Conservation (phyloP, 345 rosid species). For the Rubroshorea leprosula region DNA sequence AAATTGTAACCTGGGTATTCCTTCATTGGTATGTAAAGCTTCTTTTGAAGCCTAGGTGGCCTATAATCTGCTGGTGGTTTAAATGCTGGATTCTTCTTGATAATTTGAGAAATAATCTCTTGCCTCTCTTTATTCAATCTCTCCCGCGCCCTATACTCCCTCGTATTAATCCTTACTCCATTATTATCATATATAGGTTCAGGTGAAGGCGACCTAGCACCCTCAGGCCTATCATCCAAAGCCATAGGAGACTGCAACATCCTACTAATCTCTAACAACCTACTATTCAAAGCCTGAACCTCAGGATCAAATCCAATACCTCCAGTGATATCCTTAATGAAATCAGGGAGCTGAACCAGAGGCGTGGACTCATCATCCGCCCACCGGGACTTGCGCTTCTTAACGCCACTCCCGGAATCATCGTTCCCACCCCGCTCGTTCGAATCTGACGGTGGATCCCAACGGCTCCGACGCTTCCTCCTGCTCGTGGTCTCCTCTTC, state of each 20-base stretch:
- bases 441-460: slow-evolving; percentile 70
- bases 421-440: slow-evolving; percentile 22
- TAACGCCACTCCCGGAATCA: slow-evolving; percentile 46
- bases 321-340: slow-evolving; percentile 80
- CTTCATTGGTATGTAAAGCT: slow-evolving; percentile 92
- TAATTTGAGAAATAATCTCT: slow-evolving; percentile 85
- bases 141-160: slow-evolving; percentile 88
- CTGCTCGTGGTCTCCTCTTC: slow-evolving; percentile 85
- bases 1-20: slow-evolving; percentile 92
- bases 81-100: slow-evolving; percentile 82
- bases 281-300: slow-evolving; percentile 81
- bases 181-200: slow-evolving; percentile 91
- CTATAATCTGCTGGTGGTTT: slow-evolving; percentile 97
- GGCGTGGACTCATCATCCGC: slow-evolving; percentile 92
- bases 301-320: slow-evolving; percentile 95
- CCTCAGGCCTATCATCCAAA: slow-evolving; percentile 83
- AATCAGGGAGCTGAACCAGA: slow-evolving; percentile 79
- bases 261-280: slow-evolving; percentile 74
- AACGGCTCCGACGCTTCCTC: slow-evolving; percentile 69
- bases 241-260: slow-evolving; percentile 77
- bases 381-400: slow-evolving; percentile 90
- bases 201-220: slow-evolving; percentile 93
- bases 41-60: slow-evolving; percentile 94
- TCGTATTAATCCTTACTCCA: slow-evolving; percentile 84
- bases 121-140: slow-evolving; percentile 84